Evolutionary conservation across 139 green algal genomes (phyloP).

Genomic region (Chlorella vulgaris): DNA sequence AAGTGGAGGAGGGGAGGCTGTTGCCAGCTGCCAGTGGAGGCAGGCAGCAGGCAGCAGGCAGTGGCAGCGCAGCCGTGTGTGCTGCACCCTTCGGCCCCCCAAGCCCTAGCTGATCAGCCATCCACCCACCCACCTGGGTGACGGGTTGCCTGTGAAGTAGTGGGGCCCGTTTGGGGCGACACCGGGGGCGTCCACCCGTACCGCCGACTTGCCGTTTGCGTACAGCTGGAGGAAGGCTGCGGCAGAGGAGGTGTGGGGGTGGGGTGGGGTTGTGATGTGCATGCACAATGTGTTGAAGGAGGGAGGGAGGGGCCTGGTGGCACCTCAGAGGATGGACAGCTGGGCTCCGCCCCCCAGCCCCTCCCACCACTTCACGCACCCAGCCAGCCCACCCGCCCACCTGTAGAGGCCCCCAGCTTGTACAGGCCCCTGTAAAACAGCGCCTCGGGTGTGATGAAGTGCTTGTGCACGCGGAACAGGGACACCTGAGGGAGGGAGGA

Average conservation of each 20-base stretch:
- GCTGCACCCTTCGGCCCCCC: too few relatives aligned
- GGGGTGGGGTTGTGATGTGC: not conserved
- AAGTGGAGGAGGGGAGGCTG: too few relatives aligned
- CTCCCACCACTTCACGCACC: too few relatives aligned
- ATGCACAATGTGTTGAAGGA: too few relatives aligned
- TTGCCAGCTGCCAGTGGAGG: too few relatives aligned
- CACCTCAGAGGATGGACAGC: too few relatives aligned
- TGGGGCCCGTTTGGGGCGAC: conserved; percentile 39
- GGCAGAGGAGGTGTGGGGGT: not conserved
- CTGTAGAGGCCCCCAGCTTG: conserved; percentile 40
- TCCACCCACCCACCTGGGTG: too few relatives aligned
- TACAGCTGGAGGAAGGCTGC: conserved; percentile 56
- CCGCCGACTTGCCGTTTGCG: conserved; percentile 64
- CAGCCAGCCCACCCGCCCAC: not conserved
- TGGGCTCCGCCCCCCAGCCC: too few relatives aligned
- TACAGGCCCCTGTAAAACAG: conserved; percentile 37
- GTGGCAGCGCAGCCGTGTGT: too few relatives aligned
- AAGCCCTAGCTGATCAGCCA: too few relatives aligned
- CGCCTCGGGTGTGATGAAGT: conserved; percentile 53
- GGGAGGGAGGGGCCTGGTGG: too few relatives aligned
- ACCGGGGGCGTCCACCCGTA: conserved; percentile 42
- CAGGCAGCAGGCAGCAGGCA: too few relatives aligned
- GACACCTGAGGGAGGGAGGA: conserved; percentile 50
- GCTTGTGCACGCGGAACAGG: conserved; percentile 63
- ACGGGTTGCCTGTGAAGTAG: conserved; percentile 41